Base-by-base conservation (phyloP, 805 yeast genomes). In the Metschnikowia proteae region DNA sequence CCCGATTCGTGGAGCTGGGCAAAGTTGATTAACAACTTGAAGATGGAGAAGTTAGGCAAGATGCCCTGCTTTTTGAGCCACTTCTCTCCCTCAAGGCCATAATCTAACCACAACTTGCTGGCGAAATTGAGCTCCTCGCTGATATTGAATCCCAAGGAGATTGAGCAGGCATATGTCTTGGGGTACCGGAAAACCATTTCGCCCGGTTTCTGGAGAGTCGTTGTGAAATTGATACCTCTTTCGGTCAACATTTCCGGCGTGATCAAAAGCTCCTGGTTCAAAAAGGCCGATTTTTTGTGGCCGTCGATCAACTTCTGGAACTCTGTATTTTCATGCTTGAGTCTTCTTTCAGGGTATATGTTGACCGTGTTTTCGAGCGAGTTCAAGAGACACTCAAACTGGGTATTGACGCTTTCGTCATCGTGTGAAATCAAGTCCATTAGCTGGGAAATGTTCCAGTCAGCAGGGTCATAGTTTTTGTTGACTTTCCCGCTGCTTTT, bases 171-270 rank as follows among this genome's bases (percentile, higher is more conserved):
- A 58, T 79, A 84, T 0, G 79, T 59, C 47, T 73, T 71, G 0
- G 91, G 89, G 53, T 67, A 81, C 48, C 76, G 81, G 49, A 84
- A 67, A 5, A 86, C 65, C 47, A 74, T 72, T 32, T 85, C 86
- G 0, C 88, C 87, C 0, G 84, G 81, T 34, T 69, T 70, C 60
- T 85, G 91, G n/a, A 73, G 60, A 0, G 78, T 65, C 5, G 76
- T 73, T 38, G 71, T 66, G 26, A 70, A 76, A 4, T 60, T 65
- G 17, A 85, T 82, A 0, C 82, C 84, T 30, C 73, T 56, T 22
- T 68, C 64, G n/a, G 55, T 51, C n/a, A 85, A 61, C 28, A 68
- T 54, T 7, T 70, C 65, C 0, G 88, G 86, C 0, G 82, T 68
- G 4, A 84, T 61, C 44, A 80, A 62, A 11, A 72, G 54, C 47